Evolutionary conservation across 371 early-diverging fungal species (phyloP), one percentile per base, ranked within the genome.

Genomic region (Mortierella sp.): DNA sequence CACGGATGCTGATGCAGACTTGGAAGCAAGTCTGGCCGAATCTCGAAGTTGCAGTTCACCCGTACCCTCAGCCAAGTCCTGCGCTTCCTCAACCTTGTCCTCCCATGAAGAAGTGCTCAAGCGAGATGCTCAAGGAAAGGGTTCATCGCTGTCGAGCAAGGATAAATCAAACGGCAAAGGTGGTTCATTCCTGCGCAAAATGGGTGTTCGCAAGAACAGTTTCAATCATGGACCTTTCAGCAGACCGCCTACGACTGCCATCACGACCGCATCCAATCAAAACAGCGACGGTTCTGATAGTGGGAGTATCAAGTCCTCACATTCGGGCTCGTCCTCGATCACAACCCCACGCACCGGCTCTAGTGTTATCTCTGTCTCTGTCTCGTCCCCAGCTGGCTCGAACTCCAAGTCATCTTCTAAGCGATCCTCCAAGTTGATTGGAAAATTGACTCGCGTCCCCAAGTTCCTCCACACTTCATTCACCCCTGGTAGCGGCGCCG

Each of bases 391-490:
- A 5, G 37, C 37, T 5, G 21, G n/a, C 50, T 50, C 57, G 5
- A 52, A 26, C 25, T 57, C 59, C 7, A 74, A 62, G 48, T 48
- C 30, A 37, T 37, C 37, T 2, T 45, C 68, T 9, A 76, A 68
- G 61, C 64, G 76, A 11, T 70, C 76, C 12, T 67, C 76, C 52
- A 76, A 52, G 62, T 19, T 75, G 23, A 12, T 76, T 47, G 72
- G 72, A 21, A 76, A 76, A 52, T 55, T 76, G 7, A 37, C 5
- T 9, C 37, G 37, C 3, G 72, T 76, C 2, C 76, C 71, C 21
- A 76, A 76, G 62, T 71, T 76, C 47, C 51, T 76, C 18, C 76
- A 71, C 0, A 71, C 64, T 1, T 71, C 76, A n/a, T 53, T 67
- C 45, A 48, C 67, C 7, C 60, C 66, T n/a, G 29, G 57, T 11